Base-by-base conservation (phyloP, 352 stramenopile species). In the Pythium rhizo-oryzae region DNA sequence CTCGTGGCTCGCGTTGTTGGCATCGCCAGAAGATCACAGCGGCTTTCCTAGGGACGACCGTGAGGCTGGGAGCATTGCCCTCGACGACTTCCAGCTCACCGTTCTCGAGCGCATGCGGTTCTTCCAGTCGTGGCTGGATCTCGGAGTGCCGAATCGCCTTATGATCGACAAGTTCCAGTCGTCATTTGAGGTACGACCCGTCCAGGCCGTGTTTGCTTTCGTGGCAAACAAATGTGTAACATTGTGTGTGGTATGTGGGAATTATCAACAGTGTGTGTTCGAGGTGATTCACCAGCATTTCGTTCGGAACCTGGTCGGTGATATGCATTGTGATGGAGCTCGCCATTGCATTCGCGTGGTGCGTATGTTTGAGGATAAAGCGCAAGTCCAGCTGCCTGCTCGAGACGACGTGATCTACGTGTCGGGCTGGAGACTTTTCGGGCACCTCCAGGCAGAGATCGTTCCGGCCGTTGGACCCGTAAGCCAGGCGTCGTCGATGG, bases 251-350 rank as follows among this genome's bases (percentile, higher is more conserved):
- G 28, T 6, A 33, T n/a, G 15, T 61, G 16, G 25, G 21, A 62
- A 11, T 28, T 16, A 5, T 55, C 3, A 19, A 18, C n/a, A 90
- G 78, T 76, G 62, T 57, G 65, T 85, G 1, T 60, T 87, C 1
- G 80, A 87, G 25, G 65, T 78, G 8, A 77, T 86, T 54, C 82
- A 90, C 30, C 82, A 87, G 35, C 72, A 90, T 59, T 86, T 89
- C 30, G 50, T 84, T 23, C 82, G 80, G 9, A 87, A 83, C 12
- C 51, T 80, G 30, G 71, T 81, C 9, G 77, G 75, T 1, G 77
- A 46, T 35, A 62, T 59, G 15, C 44, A 80, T n/a, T 89, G 80
- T n/a, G 56, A 41, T 8, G 28, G 66, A 13, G 35, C 52, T 6
- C 18, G 67, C 4, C 56, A 77, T 39, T 90, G 82, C 24, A 39